Conservation (phyloP, 768 basidiomycete species). For the Collybia nuda region DNA sequence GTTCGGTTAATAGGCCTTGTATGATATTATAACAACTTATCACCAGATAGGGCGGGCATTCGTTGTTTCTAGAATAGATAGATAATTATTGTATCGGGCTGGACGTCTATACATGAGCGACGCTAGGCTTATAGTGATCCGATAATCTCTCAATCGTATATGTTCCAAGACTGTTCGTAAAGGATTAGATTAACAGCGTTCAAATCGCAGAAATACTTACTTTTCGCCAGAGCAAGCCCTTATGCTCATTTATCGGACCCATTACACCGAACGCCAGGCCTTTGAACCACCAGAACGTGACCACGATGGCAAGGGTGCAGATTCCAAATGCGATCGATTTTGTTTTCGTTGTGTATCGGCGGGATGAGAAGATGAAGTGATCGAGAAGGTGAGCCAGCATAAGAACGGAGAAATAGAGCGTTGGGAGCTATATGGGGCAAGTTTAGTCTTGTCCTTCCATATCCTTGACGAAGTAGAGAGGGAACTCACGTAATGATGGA, state of each 20-base stretch:
- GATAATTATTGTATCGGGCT: no score
- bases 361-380: constrained; percentile 86
- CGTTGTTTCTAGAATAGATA: no score
- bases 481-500: constrained; percentile 88
- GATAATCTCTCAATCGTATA: constrained; percentile 18
- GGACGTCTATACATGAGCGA: neutral
- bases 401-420: constrained; percentile 94
- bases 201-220: constrained; percentile 27
- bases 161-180: constrained; percentile 7
- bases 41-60: no score
- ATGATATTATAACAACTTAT: no score
- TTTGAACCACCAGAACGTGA: constrained; percentile 95
- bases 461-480: constrained; percentile 1
- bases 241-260: constrained; percentile 81
- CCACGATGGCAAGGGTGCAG: constrained; percentile 56
- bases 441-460: constrained; percentile 1
- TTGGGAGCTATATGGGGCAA: constrained; percentile 65
- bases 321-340: constrained; percentile 75
- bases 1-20: no score
- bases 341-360: constrained; percentile 55
- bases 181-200: neutral
- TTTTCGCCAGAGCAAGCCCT: constrained; percentile 79
- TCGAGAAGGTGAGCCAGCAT: constrained; percentile 91
- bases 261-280: constrained; percentile 87
- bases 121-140: neutral